These are phyloP conservation scores for Begonia masoniana DNA, from an alignment of 306 rosid species.

Conservation along the genomic window DNA sequence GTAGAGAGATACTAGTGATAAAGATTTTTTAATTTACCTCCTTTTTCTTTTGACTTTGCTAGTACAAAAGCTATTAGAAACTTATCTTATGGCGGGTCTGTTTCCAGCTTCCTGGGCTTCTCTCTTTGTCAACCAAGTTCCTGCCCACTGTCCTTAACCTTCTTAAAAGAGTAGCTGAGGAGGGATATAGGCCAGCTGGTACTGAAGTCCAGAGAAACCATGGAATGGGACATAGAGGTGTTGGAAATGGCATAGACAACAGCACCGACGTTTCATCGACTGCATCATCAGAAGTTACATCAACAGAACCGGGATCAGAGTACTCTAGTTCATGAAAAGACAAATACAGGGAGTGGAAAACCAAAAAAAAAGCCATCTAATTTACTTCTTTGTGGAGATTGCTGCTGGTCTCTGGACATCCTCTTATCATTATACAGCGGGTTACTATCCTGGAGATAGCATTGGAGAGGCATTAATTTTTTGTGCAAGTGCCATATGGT, in stretches of 20 bases:
- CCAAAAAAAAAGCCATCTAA: no score
- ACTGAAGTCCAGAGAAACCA: constrained; percentile 37
- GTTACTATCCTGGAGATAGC: no score
- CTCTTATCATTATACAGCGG: no score
- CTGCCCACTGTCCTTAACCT: constrained; percentile 78
- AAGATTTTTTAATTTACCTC: no score
- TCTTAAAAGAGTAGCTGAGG: constrained; percentile 62
- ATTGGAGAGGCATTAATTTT: no score
- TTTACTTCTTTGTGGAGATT: no score
- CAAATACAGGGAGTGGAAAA: constrained; percentile 15
- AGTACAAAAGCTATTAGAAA: no score
- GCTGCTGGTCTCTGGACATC: no score
- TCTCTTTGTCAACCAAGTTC: constrained; percentile 50
- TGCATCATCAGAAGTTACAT: constrained; percentile 49
- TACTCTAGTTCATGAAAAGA: constrained; percentile 32
- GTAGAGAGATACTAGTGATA: no score
- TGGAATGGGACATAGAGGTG: constrained; percentile 17
- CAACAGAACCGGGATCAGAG: constrained; percentile 24
- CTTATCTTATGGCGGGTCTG: background rate
- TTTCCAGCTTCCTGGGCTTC: constrained; percentile 60
- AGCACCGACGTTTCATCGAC: constrained; percentile 27
- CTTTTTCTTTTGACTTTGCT: no score
- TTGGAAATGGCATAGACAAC: constrained; percentile 22
- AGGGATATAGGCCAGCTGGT: constrained; percentile 11
- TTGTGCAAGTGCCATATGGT: no score